Evolutionary conservation across 306 rosid genomes (phyloP).

Genomic region (Myrica gale): DNA sequence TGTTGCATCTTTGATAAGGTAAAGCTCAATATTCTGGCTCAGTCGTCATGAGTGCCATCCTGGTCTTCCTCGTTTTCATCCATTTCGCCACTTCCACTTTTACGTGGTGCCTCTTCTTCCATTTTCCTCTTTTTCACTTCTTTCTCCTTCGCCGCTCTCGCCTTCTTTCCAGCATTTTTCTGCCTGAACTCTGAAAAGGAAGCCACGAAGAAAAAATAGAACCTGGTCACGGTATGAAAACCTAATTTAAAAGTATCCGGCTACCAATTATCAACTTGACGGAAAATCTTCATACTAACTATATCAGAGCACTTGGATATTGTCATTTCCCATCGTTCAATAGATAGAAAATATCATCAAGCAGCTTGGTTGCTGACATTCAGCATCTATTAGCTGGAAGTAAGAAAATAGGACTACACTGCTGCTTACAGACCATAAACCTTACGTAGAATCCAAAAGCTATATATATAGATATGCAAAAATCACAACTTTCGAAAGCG

Average conservation of each 20-base stretch:
- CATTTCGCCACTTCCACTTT: constrained; percentile 30
- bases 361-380: neutral
- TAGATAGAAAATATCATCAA: neutral
- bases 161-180: constrained; percentile 73
- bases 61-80: constrained; percentile 21
- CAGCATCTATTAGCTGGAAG: neutral
- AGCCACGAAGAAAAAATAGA: constrained; percentile 17
- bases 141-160: constrained; percentile 45
- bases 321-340: neutral
- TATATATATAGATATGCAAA: neutral
- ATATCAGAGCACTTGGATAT: neutral
- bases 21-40: constrained; percentile 1
- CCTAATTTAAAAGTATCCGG: neutral
- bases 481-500: no score
- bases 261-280: neutral
- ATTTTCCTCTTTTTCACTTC: constrained; percentile 60
- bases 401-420: neutral
- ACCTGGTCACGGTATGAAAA: neutral
- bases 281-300: neutral
- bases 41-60: constrained; percentile 20
- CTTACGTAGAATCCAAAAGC: no score
- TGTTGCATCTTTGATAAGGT: neutral
- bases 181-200: constrained; percentile 59
- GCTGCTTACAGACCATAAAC: neutral
- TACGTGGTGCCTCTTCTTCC: constrained; percentile 42